A percentile compares a stretch with the other conserved stretches of the same genome.
These are phyloP conservation scores for Lunularia cruciata DNA, from an alignment of 225 moss, liverwort and hornwort genomes.

Conservation along the genomic window DNA sequence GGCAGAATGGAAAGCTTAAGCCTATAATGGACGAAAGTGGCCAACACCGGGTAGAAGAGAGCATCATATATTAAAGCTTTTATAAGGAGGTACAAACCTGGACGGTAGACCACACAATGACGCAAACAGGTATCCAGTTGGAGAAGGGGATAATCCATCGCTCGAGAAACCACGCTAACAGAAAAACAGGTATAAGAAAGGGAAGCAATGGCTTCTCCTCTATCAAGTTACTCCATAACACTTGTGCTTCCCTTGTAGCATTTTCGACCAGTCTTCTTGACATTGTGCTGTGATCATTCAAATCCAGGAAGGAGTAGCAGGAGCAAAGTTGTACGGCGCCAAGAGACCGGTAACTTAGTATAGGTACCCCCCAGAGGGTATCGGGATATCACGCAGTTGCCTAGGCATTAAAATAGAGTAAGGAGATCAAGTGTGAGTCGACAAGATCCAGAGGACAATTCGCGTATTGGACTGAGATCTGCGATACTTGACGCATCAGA, in stretches of 20 bases:
- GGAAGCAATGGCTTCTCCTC: conserved; percentile 80
- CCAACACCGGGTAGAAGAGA: too few relatives aligned
- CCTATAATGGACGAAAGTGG: too few relatives aligned
- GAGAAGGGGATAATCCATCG: conserved; percentile 87
- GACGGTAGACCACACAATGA: conserved; percentile 82
- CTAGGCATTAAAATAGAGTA: background rate
- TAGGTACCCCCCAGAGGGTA: background rate
- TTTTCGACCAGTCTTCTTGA: conserved; percentile 59
- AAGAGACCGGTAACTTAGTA: background rate
- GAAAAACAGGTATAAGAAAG: conserved; percentile 66
- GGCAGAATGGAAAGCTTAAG: too few relatives aligned
- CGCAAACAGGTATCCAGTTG: conserved; percentile 88
- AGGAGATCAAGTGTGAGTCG: background rate
- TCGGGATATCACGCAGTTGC: background rate
- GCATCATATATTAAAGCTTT: too few relatives aligned
- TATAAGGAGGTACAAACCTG: conserved; percentile 63
- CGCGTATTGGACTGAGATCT: conserved; percentile 29
- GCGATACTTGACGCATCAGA: conserved; percentile 20
- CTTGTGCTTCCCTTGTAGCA: conserved; percentile 65
- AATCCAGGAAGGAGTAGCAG: conserved; percentile 10
- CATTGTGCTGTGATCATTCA: conserved; percentile 54
- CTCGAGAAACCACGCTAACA: conserved; percentile 81
- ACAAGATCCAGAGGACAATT: conserved; percentile 19
- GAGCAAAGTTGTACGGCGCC: background rate
- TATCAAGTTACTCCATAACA: conserved; percentile 70